Percentiles rank a stretch among this genome's conserved stretches.
These are phyloP conservation scores for Phytophthora tentaculata DNA, from an alignment of 352 stramenopile genomes.

Conservation along the genomic window DNA sequence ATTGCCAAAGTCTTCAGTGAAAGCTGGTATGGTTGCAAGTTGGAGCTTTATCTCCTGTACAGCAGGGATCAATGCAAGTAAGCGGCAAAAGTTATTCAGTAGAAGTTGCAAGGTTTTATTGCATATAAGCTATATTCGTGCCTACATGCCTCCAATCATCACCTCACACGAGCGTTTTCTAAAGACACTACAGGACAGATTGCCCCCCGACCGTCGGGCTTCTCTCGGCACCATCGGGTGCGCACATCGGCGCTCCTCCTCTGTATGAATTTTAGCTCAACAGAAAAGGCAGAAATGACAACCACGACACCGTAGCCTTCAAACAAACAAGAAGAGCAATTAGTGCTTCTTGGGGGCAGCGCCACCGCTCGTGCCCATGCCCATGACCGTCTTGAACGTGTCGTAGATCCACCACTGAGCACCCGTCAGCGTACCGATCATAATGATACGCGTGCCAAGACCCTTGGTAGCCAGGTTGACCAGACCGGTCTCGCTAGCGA, in stretches of 20 bases:
- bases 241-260: neutral
- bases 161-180: conserved; percentile 23
- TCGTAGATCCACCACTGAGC: conserved; percentile 98
- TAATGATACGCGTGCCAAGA: conserved; percentile 94
- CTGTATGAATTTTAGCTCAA: neutral
- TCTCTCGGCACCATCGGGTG: conserved; percentile 23
- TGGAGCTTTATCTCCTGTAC: too few relatives aligned
- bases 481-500: conserved; percentile 81
- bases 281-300: conserved; percentile 10
- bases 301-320: conserved; percentile 18
- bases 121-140: conserved; percentile 27
- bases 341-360: conserved; percentile 77
- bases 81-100: too few relatives aligned
- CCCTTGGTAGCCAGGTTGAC: conserved; percentile 88
- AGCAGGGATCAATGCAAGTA: too few relatives aligned
- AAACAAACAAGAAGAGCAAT: conserved; percentile 18
- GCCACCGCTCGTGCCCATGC: conserved; percentile 92
- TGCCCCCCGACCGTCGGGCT: conserved; percentile 20
- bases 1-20: too few relatives aligned
- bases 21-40: too few relatives aligned
- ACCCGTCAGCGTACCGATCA: conserved; percentile 96
- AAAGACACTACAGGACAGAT: conserved; percentile 23
- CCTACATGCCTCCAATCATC: conserved; percentile 18
- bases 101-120: conserved; percentile 21
- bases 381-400: conserved; percentile 93